phyloP scores from a whole-genome alignment of 306 rosid species.

The Inga leiocalycina region DNA sequence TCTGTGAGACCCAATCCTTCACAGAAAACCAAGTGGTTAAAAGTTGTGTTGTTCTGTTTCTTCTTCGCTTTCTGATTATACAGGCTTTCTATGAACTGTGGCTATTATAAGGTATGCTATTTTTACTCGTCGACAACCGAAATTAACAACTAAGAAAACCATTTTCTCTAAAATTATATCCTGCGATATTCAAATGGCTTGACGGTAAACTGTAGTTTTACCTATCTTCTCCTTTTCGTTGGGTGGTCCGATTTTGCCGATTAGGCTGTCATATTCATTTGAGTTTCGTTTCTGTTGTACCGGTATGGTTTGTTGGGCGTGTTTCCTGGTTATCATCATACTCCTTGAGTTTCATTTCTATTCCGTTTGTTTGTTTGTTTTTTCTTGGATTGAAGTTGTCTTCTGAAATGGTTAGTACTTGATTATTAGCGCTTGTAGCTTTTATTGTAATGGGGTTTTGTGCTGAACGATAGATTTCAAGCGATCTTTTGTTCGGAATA shows the following conservation, averaged over 20 bases:
- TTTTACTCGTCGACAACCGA: slow-evolving; percentile 10
- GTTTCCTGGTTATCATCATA: slow-evolving; percentile 9
- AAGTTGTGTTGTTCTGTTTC: slow-evolving; percentile 17
- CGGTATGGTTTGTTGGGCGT: slow-evolving; percentile 34
- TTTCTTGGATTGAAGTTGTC: slow-evolving; percentile 25
- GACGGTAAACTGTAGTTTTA: slow-evolving; percentile 9
- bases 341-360: slow-evolving; percentile 35
- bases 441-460: slow-evolving; percentile 24
- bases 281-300: slow-evolving; percentile 36
- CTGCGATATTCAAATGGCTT: slow-evolving; percentile 39
- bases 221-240: not conserved
- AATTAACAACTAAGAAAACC: not conserved
- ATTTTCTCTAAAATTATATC: slow-evolving; percentile 17
- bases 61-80: slow-evolving; percentile 35
- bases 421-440: slow-evolving; percentile 24
- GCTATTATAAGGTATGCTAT: slow-evolving; percentile 30
- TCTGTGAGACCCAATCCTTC: slow-evolving; percentile 24
- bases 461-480: slow-evolving; percentile 24
- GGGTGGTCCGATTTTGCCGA: slow-evolving; percentile 34
- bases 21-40: not conserved
- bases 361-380: not conserved
- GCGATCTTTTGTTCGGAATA: slow-evolving; percentile 6
- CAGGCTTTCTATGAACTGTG: slow-evolving; percentile 19
- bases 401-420: slow-evolving; percentile 34
- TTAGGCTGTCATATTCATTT: slow-evolving; percentile 24